These are phyloP conservation scores for Diaporthe ampelina DNA, from an alignment of 2,329 filamentous ascomycete genomes.

Conservation along the genomic window DNA sequence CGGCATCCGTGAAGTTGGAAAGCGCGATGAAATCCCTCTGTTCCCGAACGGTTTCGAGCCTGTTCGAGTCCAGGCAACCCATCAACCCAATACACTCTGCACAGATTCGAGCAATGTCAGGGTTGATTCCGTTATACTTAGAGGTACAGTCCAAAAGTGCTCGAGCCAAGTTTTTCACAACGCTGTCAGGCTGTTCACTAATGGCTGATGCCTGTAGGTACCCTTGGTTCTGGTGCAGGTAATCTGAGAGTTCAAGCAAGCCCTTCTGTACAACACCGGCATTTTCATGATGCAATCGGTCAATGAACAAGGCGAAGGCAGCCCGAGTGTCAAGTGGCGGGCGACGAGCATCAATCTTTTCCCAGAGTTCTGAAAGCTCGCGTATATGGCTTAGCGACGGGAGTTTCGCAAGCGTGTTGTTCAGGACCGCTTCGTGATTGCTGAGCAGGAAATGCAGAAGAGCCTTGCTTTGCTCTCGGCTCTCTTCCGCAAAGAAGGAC, in stretches of 20 bases:
- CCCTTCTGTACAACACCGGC: conserved; percentile 87
- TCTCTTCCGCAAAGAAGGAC: conserved; percentile 73
- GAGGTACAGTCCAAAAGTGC: conserved; percentile 88
- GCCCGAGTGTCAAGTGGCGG: conserved; percentile 74
- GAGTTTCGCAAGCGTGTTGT: conserved; percentile 78
- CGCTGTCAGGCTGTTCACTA: conserved; percentile 85
- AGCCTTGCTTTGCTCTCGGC: conserved; percentile 70
- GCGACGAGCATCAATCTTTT: conserved; percentile 75
- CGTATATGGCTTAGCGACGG: conserved; percentile 83
- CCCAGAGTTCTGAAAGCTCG: conserved; percentile 77
- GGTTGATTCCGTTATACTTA: conserved; percentile 79
- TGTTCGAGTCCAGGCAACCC: conserved; percentile 92
- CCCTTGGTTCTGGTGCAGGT: conserved; percentile 79
- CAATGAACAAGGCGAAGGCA: conserved; percentile 78
- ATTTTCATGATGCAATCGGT: conserved; percentile 86
- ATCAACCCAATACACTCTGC: conserved; percentile 89
- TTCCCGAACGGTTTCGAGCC: conserved; percentile 83
- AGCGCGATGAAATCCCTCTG: conserved; percentile 88
- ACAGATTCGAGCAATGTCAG: conserved; percentile 79
- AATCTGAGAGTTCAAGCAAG: conserved; percentile 81
- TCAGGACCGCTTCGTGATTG: conserved; percentile 72
- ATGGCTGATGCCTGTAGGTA: conserved; percentile 84
- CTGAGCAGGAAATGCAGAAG: conserved; percentile 76
- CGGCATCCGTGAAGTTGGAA: conserved; percentile 84
- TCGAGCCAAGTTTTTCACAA: conserved; percentile 79